phyloP scores from a whole-genome alignment of 2,329 filamentous ascomycete species.

The Leptographium radiaticola region DNA sequence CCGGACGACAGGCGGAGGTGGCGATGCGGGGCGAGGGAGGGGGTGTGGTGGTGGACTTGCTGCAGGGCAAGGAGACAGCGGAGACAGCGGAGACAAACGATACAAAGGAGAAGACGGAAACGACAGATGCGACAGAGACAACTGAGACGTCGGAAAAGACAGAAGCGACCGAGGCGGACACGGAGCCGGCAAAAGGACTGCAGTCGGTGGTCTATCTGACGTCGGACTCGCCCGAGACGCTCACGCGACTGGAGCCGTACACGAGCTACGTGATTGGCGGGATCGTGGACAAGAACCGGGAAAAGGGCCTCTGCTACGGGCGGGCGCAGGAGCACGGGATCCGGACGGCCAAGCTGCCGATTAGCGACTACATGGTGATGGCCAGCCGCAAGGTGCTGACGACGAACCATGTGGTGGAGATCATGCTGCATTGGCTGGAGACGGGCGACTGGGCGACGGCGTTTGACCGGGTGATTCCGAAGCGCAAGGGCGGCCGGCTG shows the following conservation, averaged over 20 bases:
- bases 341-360: conserved; percentile 81
- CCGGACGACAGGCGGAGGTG: conserved; percentile 50
- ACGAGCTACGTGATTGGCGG: conserved; percentile 90
- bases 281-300: conserved; percentile 87
- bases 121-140: conserved; percentile 17
- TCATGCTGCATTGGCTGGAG: conserved; percentile 90
- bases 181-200: conserved; percentile 9
- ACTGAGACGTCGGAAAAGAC: conserved; percentile 7
- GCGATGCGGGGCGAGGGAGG: conserved; percentile 48
- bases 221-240: conserved; percentile 76
- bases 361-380: conserved; percentile 93
- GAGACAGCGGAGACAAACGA: background rate
- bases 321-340: conserved; percentile 63
- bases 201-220: conserved; percentile 69
- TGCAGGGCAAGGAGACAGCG: conserved; percentile 23
- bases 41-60: conserved; percentile 45
- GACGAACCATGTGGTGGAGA: conserved; percentile 93
- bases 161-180: conserved; percentile 12
- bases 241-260: conserved; percentile 73
- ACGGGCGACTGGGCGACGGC: conserved; percentile 82
- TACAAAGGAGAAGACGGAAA: background rate
- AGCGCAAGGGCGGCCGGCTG: conserved; percentile 70
- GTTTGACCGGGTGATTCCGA: conserved; percentile 79
- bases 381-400: conserved; percentile 72
- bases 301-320: conserved; percentile 89